phyloP scores from a whole-genome alignment of 345 rosid species.

The Eucalyptus pauciflora region DNA sequence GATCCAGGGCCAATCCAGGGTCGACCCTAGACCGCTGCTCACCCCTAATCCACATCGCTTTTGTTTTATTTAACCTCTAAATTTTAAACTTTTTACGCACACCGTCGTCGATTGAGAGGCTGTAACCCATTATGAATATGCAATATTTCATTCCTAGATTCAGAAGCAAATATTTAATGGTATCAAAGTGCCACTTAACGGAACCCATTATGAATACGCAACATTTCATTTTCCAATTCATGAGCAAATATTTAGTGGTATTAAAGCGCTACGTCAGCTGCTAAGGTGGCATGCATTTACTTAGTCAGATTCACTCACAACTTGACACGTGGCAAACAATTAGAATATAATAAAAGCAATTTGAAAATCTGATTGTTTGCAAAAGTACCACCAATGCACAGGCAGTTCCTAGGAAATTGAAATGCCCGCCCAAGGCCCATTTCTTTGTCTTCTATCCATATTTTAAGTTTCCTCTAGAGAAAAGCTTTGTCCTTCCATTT shows the following conservation, averaged over 20 bases:
- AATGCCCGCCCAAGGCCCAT: background rate
- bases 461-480: background rate
- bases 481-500: background rate
- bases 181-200: background rate
- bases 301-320: background rate
- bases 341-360: too few species aligned
- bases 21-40: too few species aligned
- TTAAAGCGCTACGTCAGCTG: background rate
- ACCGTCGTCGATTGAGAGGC: background rate
- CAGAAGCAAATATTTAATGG: background rate
- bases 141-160: background rate
- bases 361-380: background rate
- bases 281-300: background rate
- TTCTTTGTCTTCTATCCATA: background rate
- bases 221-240: background rate
- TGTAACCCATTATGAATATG: background rate
- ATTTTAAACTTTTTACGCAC: background rate
- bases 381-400: background rate
- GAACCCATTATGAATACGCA: background rate
- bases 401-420: background rate
- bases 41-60: background rate
- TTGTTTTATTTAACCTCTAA: background rate
- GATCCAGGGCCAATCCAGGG: too few species aligned
- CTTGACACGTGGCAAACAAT: background rate
- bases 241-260: background rate